A percentile compares a stretch with the other conserved stretches of the same genome.
Evolutionary conservation across 768 basidiomycete species (phyloP).

Genomic region (Hypholoma sublateritium): DNA sequence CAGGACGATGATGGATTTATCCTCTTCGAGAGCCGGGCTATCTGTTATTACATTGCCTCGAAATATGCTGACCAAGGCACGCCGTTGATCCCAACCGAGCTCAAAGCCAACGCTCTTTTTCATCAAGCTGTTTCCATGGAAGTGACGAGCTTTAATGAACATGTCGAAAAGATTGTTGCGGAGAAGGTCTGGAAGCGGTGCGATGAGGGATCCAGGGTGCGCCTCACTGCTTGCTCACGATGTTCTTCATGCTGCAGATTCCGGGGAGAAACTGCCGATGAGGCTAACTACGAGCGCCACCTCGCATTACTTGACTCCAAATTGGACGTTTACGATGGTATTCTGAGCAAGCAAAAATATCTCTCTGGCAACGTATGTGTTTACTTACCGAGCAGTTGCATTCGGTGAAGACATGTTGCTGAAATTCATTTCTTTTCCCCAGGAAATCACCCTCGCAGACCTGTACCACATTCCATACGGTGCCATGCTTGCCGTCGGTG

Average conservation of each 20-base stretch:
- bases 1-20: slow-evolving; percentile 58
- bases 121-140: slow-evolving; percentile 51
- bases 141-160: slow-evolving; percentile 44
- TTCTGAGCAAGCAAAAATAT: slow-evolving; percentile 54
- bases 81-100: slow-evolving; percentile 43
- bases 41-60: slow-evolving; percentile 51
- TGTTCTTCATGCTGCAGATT: slow-evolving; percentile 3
- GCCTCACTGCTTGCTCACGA: background rate
- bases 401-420: background rate
- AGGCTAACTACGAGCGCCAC: slow-evolving; percentile 27
- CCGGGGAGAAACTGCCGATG: slow-evolving; percentile 15
- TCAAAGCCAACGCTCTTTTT: slow-evolving; percentile 36
- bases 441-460: slow-evolving; percentile 48
- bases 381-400: background rate
- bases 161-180: slow-evolving; percentile 29
- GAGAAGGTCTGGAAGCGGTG: slow-evolving; percentile 58
- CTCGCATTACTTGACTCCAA: slow-evolving; percentile 32
- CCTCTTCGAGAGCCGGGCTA: slow-evolving; percentile 61
- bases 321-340: slow-evolving; percentile 51
- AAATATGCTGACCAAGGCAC: slow-evolving; percentile 52
- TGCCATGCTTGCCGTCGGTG: slow-evolving; percentile 23
- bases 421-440: background rate
- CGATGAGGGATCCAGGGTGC: background rate
- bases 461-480: slow-evolving; percentile 48
- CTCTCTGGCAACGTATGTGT: slow-evolving; percentile 52